phyloP scores from a whole-genome alignment of 1,284 basidiomycete genomes.

The Irpex sp. region DNA sequence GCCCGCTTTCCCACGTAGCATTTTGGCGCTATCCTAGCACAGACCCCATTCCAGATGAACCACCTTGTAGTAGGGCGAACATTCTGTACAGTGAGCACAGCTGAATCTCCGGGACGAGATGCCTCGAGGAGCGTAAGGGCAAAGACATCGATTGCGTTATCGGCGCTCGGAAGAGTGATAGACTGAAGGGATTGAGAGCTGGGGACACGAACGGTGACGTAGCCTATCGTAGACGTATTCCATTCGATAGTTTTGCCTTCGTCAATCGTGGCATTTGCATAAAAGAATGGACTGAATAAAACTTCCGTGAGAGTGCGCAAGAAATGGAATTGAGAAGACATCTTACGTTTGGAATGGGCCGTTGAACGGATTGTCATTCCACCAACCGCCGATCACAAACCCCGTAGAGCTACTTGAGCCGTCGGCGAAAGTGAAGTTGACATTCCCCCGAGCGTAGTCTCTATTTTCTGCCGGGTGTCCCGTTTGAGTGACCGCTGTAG shows the following conservation, averaged over 20 bases:
- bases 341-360: constrained; percentile 15
- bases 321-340: background rate
- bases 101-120: constrained; percentile 1
- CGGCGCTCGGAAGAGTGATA: constrained; percentile 11
- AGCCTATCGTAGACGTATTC: constrained; percentile 15
- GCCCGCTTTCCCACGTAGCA: no score
- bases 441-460: constrained; percentile 1
- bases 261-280: constrained; percentile 1
- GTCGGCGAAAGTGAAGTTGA: constrained; percentile 16
- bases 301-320: background rate
- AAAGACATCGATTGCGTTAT: constrained; percentile 25
- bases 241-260: constrained; percentile 7
- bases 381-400: constrained; percentile 23
- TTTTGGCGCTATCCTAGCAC: no score
- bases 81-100: constrained; percentile 17
- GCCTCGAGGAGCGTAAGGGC: constrained; percentile 22
- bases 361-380: constrained; percentile 18
- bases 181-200: constrained; percentile 12
- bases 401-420: constrained; percentile 12
- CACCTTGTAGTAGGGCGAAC: constrained; percentile 23
- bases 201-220: constrained; percentile 12
- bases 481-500: constrained; percentile 2
- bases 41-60: background rate
- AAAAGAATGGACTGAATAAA: constrained; percentile 14
- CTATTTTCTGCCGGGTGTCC: constrained; percentile 1